phyloP scores from a whole-genome alignment of 495 filamentous ascomycete species.

The Podospora comata region DNA sequence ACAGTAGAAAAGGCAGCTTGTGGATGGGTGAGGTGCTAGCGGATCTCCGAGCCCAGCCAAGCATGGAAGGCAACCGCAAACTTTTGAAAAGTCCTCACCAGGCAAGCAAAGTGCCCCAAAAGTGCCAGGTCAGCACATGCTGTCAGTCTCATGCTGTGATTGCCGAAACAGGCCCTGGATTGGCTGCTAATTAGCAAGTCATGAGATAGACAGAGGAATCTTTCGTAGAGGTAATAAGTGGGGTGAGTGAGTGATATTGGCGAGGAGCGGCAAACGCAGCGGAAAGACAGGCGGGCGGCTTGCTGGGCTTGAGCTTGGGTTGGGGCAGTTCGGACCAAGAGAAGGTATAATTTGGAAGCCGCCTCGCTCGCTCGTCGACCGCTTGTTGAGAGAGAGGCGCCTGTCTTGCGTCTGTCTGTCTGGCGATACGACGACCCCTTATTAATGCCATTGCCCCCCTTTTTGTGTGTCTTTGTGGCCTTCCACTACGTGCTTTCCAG shows the following conservation, averaged over 20 bases:
- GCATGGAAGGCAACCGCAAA: neutral
- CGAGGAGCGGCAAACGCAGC: neutral
- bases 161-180: neutral
- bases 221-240: no score
- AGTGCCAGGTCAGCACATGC: neutral
- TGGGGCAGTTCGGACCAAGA: neutral
- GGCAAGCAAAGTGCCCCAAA: neutral
- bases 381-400: no score
- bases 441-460: neutral
- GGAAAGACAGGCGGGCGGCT: neutral
- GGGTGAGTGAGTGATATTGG: neutral
- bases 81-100: neutral
- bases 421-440: no score
- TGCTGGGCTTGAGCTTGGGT: no score
- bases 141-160: no score
- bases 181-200: neutral
- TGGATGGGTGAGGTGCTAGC: neutral
- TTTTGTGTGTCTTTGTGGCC: neutral
- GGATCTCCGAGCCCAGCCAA: neutral
- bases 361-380: no score
- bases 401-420: no score
- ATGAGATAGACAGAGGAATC: no score
- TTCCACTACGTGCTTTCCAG: neutral
- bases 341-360: neutral
- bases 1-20: neutral